phyloP scores from a whole-genome alignment of 306 rosid genomes.

The Quercus engelmannii region DNA sequence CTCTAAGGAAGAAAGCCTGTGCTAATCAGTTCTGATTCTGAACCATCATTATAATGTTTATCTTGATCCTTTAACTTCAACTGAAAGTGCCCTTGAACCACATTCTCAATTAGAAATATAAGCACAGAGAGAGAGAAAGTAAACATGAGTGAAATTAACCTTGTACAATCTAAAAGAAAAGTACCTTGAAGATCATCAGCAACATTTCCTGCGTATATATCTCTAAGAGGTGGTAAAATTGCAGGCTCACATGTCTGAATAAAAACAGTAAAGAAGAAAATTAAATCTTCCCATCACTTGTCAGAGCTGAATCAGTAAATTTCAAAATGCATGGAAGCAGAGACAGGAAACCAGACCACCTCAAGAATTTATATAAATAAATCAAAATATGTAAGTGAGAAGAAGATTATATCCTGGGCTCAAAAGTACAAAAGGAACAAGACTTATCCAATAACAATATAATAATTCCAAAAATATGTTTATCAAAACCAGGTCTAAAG shows the following conservation, averaged over 20 bases:
- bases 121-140: background rate
- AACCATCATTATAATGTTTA: background rate
- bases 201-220: conserved; percentile 70
- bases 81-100: background rate
- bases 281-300: background rate
- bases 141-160: background rate
- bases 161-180: conserved; percentile 13
- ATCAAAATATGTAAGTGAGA: background rate
- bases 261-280: conserved; percentile 21
- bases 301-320: background rate
- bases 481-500: conserved; percentile 15
- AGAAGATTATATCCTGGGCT: background rate
- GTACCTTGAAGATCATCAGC: conserved; percentile 83
- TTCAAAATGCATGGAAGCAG: background rate
- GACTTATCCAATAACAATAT: background rate
- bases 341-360: background rate
- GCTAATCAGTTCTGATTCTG: background rate
- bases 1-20: background rate
- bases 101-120: background rate
- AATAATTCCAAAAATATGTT: background rate
- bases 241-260: conserved; percentile 87
- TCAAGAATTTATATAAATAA: background rate
- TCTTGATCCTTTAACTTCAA: background rate
- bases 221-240: conserved; percentile 82
- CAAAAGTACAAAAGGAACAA: background rate